Evolutionary conservation across 495 filamentous ascomycete species (phyloP).

Genomic region (Tetracladium setigerum): DNA sequence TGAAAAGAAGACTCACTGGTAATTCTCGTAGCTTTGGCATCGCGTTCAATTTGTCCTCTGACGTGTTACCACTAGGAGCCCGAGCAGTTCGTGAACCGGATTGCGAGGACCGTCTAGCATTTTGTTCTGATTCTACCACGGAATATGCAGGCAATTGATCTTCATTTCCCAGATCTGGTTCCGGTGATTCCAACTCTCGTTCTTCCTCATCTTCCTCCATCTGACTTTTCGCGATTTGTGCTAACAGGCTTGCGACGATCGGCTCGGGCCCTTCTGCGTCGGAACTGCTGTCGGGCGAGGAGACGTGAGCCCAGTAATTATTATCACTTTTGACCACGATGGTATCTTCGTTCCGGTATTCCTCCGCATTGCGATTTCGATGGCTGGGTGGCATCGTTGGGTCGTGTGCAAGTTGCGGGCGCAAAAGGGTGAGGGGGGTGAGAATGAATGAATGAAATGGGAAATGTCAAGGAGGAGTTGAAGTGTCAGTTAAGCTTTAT

Average conservation of each 20-base stretch:
- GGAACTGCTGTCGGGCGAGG: constrained; percentile 13
- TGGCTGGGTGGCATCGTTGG: constrained; percentile 12
- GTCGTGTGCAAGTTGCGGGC: too few relatives aligned
- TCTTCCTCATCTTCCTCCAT: too few relatives aligned
- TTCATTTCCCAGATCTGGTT: constrained; percentile 6
- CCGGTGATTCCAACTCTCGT: constrained; percentile 12
- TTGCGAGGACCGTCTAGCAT: not conserved
- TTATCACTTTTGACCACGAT: constrained; percentile 20
- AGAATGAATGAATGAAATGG: not conserved
- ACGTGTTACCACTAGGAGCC: constrained; percentile 5
- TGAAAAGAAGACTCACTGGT: not conserved
- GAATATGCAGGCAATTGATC: not conserved
- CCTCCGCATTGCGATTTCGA: constrained; percentile 3
- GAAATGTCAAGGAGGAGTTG: not conserved
- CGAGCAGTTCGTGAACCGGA: not conserved
- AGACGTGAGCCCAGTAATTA: constrained; percentile 8
- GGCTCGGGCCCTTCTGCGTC: constrained; percentile 8
- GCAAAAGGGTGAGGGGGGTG: not conserved
- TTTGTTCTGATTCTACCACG: not conserved
- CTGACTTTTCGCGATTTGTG: constrained; percentile 13
- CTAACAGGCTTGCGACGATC: constrained; percentile 5
- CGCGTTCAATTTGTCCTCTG: constrained; percentile 16
- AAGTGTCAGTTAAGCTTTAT: too few relatives aligned
- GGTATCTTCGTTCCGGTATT: constrained; percentile 11
- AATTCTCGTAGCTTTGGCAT: constrained; percentile 17